These are phyloP conservation scores for Millerago galiae DNA, from an alignment of 805 yeast species.

Conservation along the genomic window DNA sequence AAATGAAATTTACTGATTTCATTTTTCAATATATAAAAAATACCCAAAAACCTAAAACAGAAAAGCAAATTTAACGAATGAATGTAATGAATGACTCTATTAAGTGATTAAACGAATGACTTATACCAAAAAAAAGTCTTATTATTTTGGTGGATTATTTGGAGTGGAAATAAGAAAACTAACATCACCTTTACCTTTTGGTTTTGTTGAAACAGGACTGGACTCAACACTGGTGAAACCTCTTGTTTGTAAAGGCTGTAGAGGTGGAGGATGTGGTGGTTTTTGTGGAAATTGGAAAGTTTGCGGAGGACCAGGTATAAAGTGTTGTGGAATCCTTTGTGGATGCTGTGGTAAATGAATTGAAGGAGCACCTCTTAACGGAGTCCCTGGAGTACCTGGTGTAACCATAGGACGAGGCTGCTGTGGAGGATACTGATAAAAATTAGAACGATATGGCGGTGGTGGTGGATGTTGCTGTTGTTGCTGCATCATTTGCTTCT, in stretches of 20 bases:
- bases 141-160: constrained; percentile 20
- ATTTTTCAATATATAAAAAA: neutral
- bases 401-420: too few species aligned
- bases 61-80: neutral
- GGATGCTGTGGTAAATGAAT: neutral
- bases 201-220: constrained; percentile 1
- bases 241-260: constrained; percentile 3
- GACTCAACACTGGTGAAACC: neutral
- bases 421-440: constrained; percentile 7
- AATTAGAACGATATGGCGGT: constrained; percentile 3
- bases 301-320: constrained; percentile 4
- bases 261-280: constrained; percentile 2
- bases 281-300: constrained; percentile 3
- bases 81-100: neutral
- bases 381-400: too few species aligned
- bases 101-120: too few species aligned
- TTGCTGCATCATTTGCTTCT: neutral
- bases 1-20: too few species aligned
- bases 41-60: neutral
- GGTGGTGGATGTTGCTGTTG: constrained; percentile 3
- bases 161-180: constrained; percentile 23
- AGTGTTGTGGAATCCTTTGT: neutral
- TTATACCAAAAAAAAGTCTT: neutral
- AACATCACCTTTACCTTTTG: constrained; percentile 19
- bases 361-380: neutral